Conservation (phyloP, 345 rosid species). For the Camelina laxa region DNA sequence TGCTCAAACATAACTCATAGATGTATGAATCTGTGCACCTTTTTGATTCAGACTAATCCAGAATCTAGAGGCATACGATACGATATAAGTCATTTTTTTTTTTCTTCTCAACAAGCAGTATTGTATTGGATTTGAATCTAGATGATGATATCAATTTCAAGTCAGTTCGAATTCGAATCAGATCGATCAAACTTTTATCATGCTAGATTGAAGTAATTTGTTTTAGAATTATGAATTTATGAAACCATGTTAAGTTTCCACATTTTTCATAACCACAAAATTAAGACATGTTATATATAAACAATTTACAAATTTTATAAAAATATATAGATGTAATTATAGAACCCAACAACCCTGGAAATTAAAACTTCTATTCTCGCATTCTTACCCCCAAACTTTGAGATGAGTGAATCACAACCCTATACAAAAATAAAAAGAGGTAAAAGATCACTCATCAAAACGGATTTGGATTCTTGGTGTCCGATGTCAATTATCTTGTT, state of each 20-base stretch:
- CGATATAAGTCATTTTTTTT: neutral
- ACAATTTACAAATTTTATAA: neutral
- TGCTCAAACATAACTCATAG: conserved; percentile 7
- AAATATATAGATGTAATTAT: neutral
- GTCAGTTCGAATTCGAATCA: too few species aligned
- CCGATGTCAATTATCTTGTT: conserved; percentile 39
- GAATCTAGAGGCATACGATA: neutral
- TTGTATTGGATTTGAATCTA: too few species aligned
- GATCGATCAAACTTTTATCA: too few species aligned
- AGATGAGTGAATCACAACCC: conserved; percentile 11
- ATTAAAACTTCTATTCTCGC: conserved; percentile 3
- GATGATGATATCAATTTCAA: too few species aligned
- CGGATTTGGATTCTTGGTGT: neutral
- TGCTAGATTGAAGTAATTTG: too few species aligned
- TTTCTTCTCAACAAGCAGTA: too few species aligned
- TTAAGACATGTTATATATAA: neutral
- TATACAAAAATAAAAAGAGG: neutral
- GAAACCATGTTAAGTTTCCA: neutral
- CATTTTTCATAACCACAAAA: neutral
- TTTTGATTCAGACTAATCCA: neutral
- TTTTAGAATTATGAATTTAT: neutral
- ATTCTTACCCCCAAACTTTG: conserved; percentile 14
- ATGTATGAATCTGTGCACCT: conserved; percentile 9
- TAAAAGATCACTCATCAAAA: neutral
- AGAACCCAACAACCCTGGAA: conserved; percentile 15